These are phyloP conservation scores for Pisolithus marmoratus DNA, from an alignment of 768 basidiomycete genomes.

Conservation along the genomic window DNA sequence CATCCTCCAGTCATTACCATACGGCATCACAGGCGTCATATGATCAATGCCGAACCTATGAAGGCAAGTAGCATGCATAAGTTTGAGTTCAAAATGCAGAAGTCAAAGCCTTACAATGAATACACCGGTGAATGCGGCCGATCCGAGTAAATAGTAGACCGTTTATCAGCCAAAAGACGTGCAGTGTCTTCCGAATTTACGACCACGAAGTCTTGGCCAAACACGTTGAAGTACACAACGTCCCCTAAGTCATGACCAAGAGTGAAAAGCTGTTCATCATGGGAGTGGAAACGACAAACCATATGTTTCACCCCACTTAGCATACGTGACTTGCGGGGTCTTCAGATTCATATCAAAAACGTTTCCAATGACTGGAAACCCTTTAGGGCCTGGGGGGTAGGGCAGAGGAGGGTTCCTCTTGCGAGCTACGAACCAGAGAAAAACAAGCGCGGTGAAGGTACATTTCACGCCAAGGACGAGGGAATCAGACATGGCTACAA, in stretches of 20 bases:
- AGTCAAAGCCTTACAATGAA: background rate
- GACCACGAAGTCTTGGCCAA: constrained; percentile 2
- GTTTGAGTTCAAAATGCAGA: background rate
- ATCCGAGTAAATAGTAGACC: constrained; percentile 3
- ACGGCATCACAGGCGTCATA: constrained; percentile 5
- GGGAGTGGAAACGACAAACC: background rate
- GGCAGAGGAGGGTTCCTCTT: background rate
- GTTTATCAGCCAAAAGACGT: background rate
- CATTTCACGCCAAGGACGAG: no score
- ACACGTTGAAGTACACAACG: background rate
- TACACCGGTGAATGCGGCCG: background rate
- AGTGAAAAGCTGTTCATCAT: background rate
- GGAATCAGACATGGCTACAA: no score
- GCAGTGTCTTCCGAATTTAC: constrained; percentile 4
- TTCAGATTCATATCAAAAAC: constrained; percentile 8
- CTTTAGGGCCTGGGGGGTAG: constrained; percentile 12
- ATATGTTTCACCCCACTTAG: background rate
- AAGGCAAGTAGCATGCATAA: background rate
- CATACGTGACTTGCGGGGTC: background rate
- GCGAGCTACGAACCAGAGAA: no score
- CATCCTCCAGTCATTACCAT: constrained; percentile 11
- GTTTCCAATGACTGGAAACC: constrained; percentile 12
- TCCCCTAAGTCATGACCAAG: background rate
- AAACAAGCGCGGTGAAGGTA: no score
- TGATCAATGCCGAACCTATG: constrained; percentile 8